Conservation (phyloP, 2,329 filamentous ascomycete species). For the Pseudogymnoascus sp. region DNA sequence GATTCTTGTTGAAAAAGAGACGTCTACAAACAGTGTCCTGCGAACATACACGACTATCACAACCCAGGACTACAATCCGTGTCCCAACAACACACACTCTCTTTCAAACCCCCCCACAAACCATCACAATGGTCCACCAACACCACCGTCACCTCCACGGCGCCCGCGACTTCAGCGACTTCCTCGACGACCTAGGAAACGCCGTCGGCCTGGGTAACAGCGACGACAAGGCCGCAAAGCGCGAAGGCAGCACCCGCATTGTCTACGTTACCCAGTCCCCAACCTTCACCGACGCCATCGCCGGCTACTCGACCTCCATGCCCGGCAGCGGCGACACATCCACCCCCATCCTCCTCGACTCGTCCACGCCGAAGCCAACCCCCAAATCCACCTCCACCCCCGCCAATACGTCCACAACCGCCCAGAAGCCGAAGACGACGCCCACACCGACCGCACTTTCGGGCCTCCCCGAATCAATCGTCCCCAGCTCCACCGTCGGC, state of each 20-base stretch:
- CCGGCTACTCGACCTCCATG: slow-evolving; percentile 35
- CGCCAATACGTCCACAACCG: slow-evolving; percentile 9
- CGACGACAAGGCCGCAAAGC: slow-evolving; percentile 15
- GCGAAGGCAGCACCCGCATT: slow-evolving; percentile 26
- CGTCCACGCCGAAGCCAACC: background rate
- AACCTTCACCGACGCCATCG: slow-evolving; percentile 45
- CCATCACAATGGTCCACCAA: background rate
- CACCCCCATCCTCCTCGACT: background rate
- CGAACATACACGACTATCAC: background rate
- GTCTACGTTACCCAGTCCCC: slow-evolving; percentile 46
- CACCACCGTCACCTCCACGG: background rate
- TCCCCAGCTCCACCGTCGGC: slow-evolving; percentile 10
- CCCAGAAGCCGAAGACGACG: background rate
- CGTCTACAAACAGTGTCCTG: background rate
- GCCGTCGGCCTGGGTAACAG: background rate
- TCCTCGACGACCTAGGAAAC: background rate
- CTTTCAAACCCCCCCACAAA: background rate
- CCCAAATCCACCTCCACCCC: background rate
- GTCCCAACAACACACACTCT: background rate
- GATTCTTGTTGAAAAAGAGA: background rate
- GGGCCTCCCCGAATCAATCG: background rate
- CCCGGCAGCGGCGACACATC: background rate
- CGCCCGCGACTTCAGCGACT: background rate
- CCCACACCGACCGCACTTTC: background rate
- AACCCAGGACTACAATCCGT: background rate